Evolutionary conservation across 352 stramenopile species (phyloP), one percentile per base, ranked within the genome.

Genomic region (Globisporangium parvum): DNA sequence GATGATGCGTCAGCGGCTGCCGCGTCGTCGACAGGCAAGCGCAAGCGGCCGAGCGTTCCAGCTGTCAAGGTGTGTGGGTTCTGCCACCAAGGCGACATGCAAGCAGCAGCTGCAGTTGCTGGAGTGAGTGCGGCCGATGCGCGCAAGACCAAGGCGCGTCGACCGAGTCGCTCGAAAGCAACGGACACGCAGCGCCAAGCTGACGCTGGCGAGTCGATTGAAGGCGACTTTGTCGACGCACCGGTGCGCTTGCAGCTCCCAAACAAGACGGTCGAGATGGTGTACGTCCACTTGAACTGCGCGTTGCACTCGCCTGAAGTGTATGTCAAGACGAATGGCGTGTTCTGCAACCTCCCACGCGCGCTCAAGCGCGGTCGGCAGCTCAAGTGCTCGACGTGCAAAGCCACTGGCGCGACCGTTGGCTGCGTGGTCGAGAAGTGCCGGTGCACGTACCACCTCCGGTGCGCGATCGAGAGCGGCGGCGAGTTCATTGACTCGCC

Each of bases 221-320:
- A 91, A 61, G 78, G 80, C 1, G 59, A 69, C 20, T 93, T 95
- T 44, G 80, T 92, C 15, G 82, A 91, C 17, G 77, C 77, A 3
- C 74, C 83, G 4, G 74, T 93, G 46, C 79, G 81, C 4, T 61
- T 93, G n/a, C 73, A 88, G 57, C 77, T 76, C 48, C 50, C 62
- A 21, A 80, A 93, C 56, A 88, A 87, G 44, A 69, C 75, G 39
- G 66, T 62, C 26, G 75, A 93, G 60, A 74, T 70, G 15, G 84
- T 86, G 52, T 76, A 83, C 59, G 70, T 93, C 24, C 83, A 95
- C 63, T 73, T 93, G 55, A 92, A 95, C 55, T 93, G 80, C 41
- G 80, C 82, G 45, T 56, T 91, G 5, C 83, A 95, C 47, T 91
- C 85, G 0, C 78, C 80, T 23, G 80, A 91, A 53, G 82, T 92